Base-by-base conservation (phyloP, 2,329 filamentous ascomycete genomes). In the Pseudogymnoascus sp. region DNA sequence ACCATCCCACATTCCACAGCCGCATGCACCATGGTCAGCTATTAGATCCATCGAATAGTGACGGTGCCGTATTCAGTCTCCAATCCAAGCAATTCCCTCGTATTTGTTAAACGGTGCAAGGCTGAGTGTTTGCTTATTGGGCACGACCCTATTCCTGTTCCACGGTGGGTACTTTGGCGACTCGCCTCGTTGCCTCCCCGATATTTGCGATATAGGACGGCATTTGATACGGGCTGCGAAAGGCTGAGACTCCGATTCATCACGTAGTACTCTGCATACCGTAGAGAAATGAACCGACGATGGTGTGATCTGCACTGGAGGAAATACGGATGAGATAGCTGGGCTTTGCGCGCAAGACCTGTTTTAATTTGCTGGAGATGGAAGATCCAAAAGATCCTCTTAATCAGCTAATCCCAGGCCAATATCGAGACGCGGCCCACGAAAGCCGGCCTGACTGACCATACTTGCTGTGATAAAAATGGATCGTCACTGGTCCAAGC, bases 301-400 rank as follows among this genome's bases (percentile, higher is more conserved):
- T 56, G 50, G 50, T 56, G 50, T 56, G 50, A 56, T 56, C 50
- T 56, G 25, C 50, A 56, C 28, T 56, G 28, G 50, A 34, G 50
- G 14, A 34, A 56, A 56, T 56, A 28, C 50, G 16, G 50, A 56
- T 56, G 50, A 56, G 28, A 56, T 56, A 56, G 28, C 50, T 56
- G 28, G 50, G 6, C 25, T 34, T 56, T 34, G 25, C 50, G 28
- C n/a, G 50, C 11, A 21, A 56, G 50, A 31, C 25, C 28, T 34
- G 25, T 18, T 56, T 34, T 56, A 56, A 56, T 56, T 56, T 56
- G 50, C 50, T 56, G 50, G 46, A 31, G 23, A 56, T 34, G 50
- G 50, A 56, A 56, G 50, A 56, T 56, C 50, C n/a, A 56, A 56
- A 53, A 56, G 25, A 34, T 34, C 50, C 50, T 56, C 50, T 56